Base-by-base conservation (phyloP, 768 basidiomycete species). In the Russula compacta region DNA sequence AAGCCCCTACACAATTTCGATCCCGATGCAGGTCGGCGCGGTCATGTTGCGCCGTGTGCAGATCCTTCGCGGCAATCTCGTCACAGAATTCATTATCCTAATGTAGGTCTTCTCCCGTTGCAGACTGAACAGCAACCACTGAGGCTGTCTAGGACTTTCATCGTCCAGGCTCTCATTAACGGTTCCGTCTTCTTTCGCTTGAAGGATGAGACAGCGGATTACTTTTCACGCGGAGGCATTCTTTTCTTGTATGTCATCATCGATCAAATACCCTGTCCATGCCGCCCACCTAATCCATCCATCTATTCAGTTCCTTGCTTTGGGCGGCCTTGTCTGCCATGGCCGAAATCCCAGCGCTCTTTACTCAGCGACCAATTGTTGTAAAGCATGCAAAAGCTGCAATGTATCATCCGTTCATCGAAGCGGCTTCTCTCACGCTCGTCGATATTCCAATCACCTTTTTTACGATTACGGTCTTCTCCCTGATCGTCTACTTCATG, bases 221-320 rank as follows among this genome's bases (percentile, higher is more conserved):
- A 81, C 69, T 90, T 87, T 76, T 83, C 85, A n/a, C 81, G 89
- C 19, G 88, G 87, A 43, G 84, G 89, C 73, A 77, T 86, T 24
- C 74, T 92, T 19, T 91, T 87, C 79, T 89, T 90, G 80, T 85
- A 69, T 38, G 81, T 19, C n/a, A n/a, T n/a, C n/a, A n/a, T n/a
- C 7, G 21, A 35, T 36, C 1, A 11, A 24, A 4, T 5, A 8
- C 12, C 12, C 12, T n/a, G 3, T 6, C 29, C 17, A 21, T 15
- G 6, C 15, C 15, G 12, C 14, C n/a, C 19, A 6, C 35, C 54
- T 49, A 19, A 66, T 36, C 6, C 14, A 43, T 12, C 8, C 19
- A 38, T 11, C 6, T 36, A 21, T 1, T 15, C 52, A 86, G 84
- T 56, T 71, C 84, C 1, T 70, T 86, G 5, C 76, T 87, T 14